These are phyloP conservation scores for Penicillium ucsense DNA, from an alignment of 495 filamentous ascomycete genomes.

Conservation along the genomic window DNA sequence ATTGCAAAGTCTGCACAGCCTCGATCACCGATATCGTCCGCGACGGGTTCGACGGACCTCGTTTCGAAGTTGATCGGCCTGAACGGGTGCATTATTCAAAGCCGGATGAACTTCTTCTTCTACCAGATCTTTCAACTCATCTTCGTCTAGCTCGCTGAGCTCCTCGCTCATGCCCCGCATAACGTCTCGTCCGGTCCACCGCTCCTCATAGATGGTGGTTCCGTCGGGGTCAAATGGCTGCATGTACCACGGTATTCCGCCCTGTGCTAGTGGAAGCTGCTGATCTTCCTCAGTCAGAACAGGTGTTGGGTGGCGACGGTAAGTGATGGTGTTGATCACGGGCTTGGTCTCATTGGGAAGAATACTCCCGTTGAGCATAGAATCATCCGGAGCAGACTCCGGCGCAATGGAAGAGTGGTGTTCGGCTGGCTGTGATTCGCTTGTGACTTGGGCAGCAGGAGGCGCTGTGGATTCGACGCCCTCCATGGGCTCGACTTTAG, in stretches of 20 bases:
- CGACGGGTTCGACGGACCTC: slow-evolving; percentile 33
- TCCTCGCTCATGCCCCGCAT: slow-evolving; percentile 75
- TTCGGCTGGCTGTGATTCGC: slow-evolving; percentile 1
- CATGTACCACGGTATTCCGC: slow-evolving; percentile 85
- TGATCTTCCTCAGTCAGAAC: slow-evolving; percentile 34
- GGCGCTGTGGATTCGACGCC: slow-evolving; percentile 9
- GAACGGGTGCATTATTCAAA: slow-evolving; percentile 2
- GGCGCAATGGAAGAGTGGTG: background rate
- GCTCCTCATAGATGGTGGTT: slow-evolving; percentile 65
- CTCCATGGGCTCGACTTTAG: slow-evolving; percentile 9
- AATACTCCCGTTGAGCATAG: slow-evolving; percentile 7
- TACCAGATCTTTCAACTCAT: slow-evolving; percentile 61
- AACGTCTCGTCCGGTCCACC: slow-evolving; percentile 67
- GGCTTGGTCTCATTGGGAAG: slow-evolving; percentile 5
- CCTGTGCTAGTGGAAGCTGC: slow-evolving; percentile 50
- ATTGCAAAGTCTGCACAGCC: background rate
- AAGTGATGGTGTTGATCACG: slow-evolving; percentile 2
- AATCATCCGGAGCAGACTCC: slow-evolving; percentile 1
- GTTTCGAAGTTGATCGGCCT: slow-evolving; percentile 4
- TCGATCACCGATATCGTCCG: slow-evolving; percentile 25
- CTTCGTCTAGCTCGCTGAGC: slow-evolving; percentile 80
- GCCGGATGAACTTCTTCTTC: slow-evolving; percentile 31
- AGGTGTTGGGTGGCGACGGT: slow-evolving; percentile 17
- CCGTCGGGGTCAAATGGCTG: slow-evolving; percentile 69
- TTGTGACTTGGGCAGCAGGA: background rate